Evolutionary conservation across 306 rosid genomes (phyloP).

Genomic region (Bauhinia variegata): DNA sequence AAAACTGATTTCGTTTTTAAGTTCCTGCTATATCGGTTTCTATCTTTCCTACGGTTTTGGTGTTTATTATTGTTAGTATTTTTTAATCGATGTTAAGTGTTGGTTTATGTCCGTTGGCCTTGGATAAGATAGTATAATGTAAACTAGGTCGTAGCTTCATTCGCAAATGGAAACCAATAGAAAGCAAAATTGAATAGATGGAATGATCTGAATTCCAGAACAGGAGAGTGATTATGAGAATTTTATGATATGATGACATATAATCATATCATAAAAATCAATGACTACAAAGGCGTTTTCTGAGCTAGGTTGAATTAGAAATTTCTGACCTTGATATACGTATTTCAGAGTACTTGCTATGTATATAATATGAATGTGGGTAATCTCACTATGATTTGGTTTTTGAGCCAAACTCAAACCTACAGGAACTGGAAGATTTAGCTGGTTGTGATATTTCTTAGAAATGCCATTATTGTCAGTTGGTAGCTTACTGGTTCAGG

Average conservation of each 20-base stretch:
- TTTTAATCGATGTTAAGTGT: background rate
- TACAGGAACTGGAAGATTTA: background rate
- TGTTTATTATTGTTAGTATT: background rate
- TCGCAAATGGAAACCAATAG: background rate
- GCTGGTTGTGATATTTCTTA: background rate
- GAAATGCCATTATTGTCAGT: background rate
- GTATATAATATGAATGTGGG: background rate
- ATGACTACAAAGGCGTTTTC: background rate
- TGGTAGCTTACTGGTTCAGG: background rate
- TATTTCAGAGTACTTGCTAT: background rate
- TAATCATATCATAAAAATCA: background rate
- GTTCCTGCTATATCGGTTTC: background rate
- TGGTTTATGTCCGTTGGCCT: background rate
- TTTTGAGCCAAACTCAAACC: background rate
- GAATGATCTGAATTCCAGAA: conserved; percentile 1
- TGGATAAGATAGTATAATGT: background rate
- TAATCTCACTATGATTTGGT: background rate
- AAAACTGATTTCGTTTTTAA: background rate
- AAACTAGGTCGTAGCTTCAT: background rate
- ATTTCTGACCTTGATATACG: background rate
- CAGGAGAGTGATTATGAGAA: too few species aligned
- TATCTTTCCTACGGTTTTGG: background rate
- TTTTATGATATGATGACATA: background rate
- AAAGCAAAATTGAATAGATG: too few species aligned
- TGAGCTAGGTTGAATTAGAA: background rate